These are phyloP conservation scores for Dimocarpus longan DNA, from an alignment of 345 rosid genomes.

Conservation along the genomic window DNA sequence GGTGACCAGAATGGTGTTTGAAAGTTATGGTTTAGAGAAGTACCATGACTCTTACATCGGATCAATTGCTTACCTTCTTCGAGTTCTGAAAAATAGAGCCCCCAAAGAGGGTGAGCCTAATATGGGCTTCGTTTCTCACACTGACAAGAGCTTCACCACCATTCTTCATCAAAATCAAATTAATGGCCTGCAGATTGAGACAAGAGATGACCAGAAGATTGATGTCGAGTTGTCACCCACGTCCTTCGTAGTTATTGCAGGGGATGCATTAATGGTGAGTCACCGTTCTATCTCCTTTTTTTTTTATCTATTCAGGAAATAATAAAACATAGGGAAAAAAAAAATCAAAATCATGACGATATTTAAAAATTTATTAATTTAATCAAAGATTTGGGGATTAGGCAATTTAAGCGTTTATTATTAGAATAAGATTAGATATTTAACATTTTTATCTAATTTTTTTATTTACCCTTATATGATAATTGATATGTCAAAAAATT, in stretches of 20 bases:
- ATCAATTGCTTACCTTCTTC: constrained; percentile 49
- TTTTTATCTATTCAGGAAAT: background rate
- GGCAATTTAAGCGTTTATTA: no score
- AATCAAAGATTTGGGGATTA: no score
- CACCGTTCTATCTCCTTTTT: background rate
- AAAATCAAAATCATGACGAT: no score
- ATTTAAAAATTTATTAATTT: no score
- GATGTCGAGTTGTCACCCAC: constrained; percentile 44
- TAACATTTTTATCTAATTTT: no score
- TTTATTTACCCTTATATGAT: no score
- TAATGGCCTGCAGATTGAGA: constrained; percentile 55
- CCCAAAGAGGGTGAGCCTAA: constrained; percentile 31
- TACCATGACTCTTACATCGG: constrained; percentile 36
- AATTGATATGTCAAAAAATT: no score
- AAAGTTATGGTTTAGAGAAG: constrained; percentile 48
- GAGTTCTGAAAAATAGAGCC: constrained; percentile 52
- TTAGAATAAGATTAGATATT: no score
- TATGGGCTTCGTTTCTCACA: constrained; percentile 49
- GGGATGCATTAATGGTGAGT: constrained; percentile 60
- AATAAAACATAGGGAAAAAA: no score
- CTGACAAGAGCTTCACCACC: constrained; percentile 62
- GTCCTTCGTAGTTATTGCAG: constrained; percentile 57
- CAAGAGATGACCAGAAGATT: constrained; percentile 49
- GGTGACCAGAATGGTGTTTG: constrained; percentile 59
- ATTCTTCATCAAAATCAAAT: constrained; percentile 66